Base-by-base conservation (phyloP, 2,329 filamentous ascomycete genomes). In the Alternaria arbusti region DNA sequence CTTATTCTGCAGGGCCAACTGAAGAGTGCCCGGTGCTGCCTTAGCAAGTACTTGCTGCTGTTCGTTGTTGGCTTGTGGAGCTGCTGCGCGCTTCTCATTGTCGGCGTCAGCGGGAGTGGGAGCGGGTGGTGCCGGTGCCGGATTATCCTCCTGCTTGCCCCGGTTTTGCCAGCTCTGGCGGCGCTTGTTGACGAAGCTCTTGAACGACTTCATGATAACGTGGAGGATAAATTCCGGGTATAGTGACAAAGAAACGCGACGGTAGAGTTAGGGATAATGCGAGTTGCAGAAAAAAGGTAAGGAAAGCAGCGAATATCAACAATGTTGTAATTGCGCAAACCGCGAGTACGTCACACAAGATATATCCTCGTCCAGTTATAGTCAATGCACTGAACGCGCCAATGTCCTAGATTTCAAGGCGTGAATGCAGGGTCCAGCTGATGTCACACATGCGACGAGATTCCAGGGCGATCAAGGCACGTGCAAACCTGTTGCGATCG, bases 1-100 rank as follows among this genome's bases (percentile, higher is more conserved):
- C 70, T 87, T 86, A 81, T 94, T 94, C 70, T 86, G 82, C 20
- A 94, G 79, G 11, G 86, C 85, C 62, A 93, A 85, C 55, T 86
- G 82, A 49, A 92, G 81, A 9, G 86, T 88, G 3, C 70, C 72
- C 6, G 67, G 47, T 1, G 73, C 68, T 8, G 69, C 67, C 56
- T 68, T 61, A 17, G 74, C 69, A 6, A 74, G 43, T 6, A 74
- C 65, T 52, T 76, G 72, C 52, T 79, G 74, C 45, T 73, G 70
- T 46, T 63, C 57, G 28, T 67, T 44, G 28, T 61, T 54, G 46
- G 52, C 60, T 43, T 63, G 57, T 40, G 68, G 55, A 17, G 64
- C 65, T 36, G 51, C 59, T 40, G 59, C 61, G 4, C 57, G 64
- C 23, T 61, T 66, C 49, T 69, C 61, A 26, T 52, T 67, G 45